Evolutionary conservation across 495 filamentous ascomycete genomes (phyloP), one percentile per base, ranked within the genome.

Genomic region (Penicillium macrosclerotiorum): DNA sequence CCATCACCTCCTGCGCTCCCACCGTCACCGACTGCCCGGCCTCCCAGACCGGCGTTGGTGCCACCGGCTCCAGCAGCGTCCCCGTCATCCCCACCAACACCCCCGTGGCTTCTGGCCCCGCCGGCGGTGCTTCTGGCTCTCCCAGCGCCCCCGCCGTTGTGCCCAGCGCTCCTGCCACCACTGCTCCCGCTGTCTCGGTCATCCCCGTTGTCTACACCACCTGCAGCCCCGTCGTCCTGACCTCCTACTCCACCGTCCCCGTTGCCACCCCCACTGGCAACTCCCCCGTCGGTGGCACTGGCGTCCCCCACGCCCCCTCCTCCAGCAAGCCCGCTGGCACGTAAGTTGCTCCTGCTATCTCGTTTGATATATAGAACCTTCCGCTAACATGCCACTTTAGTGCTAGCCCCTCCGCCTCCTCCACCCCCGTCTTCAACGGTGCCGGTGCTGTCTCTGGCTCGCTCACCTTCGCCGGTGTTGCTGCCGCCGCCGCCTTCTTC

Each of bases 1-100:
- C 76, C 57, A 66, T 82, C 70, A 82, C 73, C 59, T 80, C 75
- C 20, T 87, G 83, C 65, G 74, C 69, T 47, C 63, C 81, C 23
- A 71, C 67, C 31, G 77, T 85, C 49, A 82, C 77, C 46, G 62
- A 80, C 73, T 84, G 78, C 71, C 76, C 75, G 49, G 74, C 55
- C 35, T 36, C 49, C 18, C 11, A 29, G 24, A 40, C 37, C 29
- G 37, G 37, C 11, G 37, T n/a, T 22, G 31, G 25, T 27, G 45
- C 56, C 17, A 45, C 57, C 51, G 38, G 47, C 25, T 34, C 45
- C 43, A 14, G 39, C 48, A 23, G 22, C 31, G 42, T 34, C 32
- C 38, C 52, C 33, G 50, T 37, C 38, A 50, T 42, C 34, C 25
- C 51, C 31, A 50, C 52, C 55, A 37, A 52, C 47, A 25, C 43